These are phyloP conservation scores for Dioscorea cayenensis DNA, from an alignment of 116 monocot genomes.

Conservation along the genomic window DNA sequence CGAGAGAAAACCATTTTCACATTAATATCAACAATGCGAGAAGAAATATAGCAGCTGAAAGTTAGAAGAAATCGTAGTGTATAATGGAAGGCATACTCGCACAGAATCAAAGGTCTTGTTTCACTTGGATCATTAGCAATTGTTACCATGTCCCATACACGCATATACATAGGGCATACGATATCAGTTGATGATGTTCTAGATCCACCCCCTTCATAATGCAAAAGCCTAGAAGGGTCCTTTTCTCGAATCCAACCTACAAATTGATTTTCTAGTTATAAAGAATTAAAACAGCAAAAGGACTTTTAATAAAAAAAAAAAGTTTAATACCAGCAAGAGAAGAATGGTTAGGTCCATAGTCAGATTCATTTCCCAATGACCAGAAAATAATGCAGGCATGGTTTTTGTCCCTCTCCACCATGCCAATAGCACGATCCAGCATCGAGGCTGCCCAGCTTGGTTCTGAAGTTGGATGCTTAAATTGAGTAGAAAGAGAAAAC, in stretches of 20 bases:
- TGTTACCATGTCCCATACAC: slow-evolving; percentile 87
- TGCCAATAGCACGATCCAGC: slow-evolving; percentile 88
- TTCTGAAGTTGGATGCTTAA: slow-evolving; percentile 85
- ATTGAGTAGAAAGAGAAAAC: slow-evolving; percentile 53
- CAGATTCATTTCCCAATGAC: slow-evolving; percentile 98
- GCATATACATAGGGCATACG: slow-evolving; percentile 99
- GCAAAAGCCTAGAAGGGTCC: slow-evolving; percentile 78
- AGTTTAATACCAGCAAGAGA: slow-evolving; percentile 72
- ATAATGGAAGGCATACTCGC: slow-evolving; percentile 62
- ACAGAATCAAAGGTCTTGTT: slow-evolving; percentile 84
- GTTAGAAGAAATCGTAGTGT: slow-evolving; percentile 3
- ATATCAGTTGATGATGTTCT: slow-evolving; percentile 97
- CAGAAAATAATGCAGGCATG: slow-evolving; percentile 93
- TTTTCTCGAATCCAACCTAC: slow-evolving; percentile 89
- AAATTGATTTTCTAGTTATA: neutral
- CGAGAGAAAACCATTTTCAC: neutral
- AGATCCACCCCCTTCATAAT: slow-evolving; percentile 99
- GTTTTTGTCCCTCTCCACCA: slow-evolving; percentile 99
- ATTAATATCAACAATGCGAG: neutral
- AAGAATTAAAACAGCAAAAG: neutral
- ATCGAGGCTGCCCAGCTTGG: slow-evolving; percentile 80
- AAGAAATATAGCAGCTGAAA: neutral
- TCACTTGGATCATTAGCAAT: slow-evolving; percentile 83
- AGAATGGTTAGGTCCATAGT: slow-evolving; percentile 95
- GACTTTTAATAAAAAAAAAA: neutral